These are phyloP conservation scores for Trichoderma sp. DNA, from an alignment of 2,329 filamentous ascomycete species.

Conservation along the genomic window DNA sequence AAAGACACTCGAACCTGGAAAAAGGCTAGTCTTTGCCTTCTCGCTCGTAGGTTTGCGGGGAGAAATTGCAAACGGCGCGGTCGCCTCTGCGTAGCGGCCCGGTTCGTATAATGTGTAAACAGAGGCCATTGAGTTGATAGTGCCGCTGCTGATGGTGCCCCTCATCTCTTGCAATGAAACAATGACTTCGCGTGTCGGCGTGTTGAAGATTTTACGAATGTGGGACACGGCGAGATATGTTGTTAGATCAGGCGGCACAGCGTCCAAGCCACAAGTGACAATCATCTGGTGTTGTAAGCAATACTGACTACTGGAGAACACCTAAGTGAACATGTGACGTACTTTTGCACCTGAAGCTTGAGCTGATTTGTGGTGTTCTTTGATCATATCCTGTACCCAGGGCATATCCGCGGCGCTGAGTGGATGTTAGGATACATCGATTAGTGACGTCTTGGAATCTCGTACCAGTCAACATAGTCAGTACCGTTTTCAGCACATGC, in stretches of 20 bases:
- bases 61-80: not conserved
- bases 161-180: not conserved
- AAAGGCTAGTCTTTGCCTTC: not conserved
- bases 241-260: not conserved
- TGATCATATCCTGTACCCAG: not conserved
- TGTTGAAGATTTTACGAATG: not conserved
- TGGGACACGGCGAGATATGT: not conserved
- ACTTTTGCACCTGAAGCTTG: not conserved
- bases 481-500: not conserved
- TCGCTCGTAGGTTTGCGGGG: not conserved
- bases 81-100: not conserved
- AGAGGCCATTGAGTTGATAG: not conserved
- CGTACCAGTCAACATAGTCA: not conserved
- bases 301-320: not conserved
- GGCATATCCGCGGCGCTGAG: not conserved
- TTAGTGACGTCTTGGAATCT: not conserved
- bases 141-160: not conserved
- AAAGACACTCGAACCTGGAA: not conserved
- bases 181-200: not conserved
- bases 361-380: not conserved
- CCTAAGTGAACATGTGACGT: not conserved
- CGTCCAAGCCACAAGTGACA: not conserved
- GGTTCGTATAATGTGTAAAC: not conserved
- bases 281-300: not conserved
- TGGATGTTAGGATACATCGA: not conserved